Percentiles rank a stretch among this genome's conserved stretches.
phyloP scores from a whole-genome alignment of 345 rosid genomes.

The Ceriops decandra region DNA sequence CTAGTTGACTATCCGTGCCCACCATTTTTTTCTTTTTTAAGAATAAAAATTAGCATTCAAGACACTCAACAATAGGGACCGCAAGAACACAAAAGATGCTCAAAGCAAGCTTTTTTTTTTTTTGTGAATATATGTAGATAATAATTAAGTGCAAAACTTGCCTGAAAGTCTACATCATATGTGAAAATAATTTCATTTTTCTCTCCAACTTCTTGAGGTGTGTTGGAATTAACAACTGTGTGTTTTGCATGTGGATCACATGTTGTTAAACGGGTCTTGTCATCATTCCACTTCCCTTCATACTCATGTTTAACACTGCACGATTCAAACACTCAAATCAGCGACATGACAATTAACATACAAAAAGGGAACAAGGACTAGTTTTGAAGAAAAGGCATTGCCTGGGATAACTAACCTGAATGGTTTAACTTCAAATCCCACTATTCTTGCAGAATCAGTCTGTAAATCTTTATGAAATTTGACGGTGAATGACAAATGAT shows the following conservation, averaged over 20 bases:
- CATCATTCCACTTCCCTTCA: constrained; percentile 68
- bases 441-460: constrained; percentile 82
- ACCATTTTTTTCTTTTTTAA: background rate
- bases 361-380: background rate
- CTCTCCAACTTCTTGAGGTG: constrained; percentile 85
- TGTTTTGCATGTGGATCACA: constrained; percentile 82
- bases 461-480: constrained; percentile 74
- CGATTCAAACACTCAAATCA: background rate
- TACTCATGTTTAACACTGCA: constrained; percentile 79
- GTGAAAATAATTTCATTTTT: constrained; percentile 81
- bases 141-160: constrained; percentile 20
- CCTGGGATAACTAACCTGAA: constrained; percentile 49
- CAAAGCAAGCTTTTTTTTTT: background rate
- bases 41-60: background rate
- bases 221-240: constrained; percentile 65
- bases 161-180: constrained; percentile 91
- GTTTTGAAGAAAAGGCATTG: background rate
- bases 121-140: background rate
- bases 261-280: constrained; percentile 66
- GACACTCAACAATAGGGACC: background rate
- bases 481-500: constrained; percentile 84
- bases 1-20: too few species aligned
- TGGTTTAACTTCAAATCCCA: constrained; percentile 94
- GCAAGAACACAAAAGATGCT: background rate
- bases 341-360: background rate